Conservation (phyloP, 2,329 filamentous ascomycete genomes). For the Hypoxylon sp. region DNA sequence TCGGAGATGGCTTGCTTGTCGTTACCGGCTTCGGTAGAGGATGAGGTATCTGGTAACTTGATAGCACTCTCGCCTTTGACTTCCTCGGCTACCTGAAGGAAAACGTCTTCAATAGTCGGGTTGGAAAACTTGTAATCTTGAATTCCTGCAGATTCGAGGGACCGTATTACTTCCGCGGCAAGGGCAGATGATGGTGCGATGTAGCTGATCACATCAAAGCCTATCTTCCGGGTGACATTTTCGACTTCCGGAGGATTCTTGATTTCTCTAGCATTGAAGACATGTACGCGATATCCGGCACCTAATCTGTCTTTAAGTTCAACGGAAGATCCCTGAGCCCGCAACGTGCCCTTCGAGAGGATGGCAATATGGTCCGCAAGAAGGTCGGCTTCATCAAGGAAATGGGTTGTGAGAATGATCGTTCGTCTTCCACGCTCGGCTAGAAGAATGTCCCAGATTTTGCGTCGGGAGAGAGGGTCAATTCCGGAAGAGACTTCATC, state of each 20-base stretch:
- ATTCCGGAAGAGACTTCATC: conserved; percentile 92
- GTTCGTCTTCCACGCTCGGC: conserved; percentile 85
- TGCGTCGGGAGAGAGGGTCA: conserved; percentile 86
- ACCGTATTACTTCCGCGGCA: conserved; percentile 77
- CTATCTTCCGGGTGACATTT: conserved; percentile 68
- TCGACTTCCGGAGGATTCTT: conserved; percentile 64
- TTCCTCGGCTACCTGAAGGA: conserved; percentile 87
- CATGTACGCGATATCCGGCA: conserved; percentile 85
- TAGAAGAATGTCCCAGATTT: conserved; percentile 94
- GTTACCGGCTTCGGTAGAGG: conserved; percentile 26
- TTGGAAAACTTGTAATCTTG: conserved; percentile 87
- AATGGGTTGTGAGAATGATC: conserved; percentile 91
- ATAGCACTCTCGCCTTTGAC: conserved; percentile 66
- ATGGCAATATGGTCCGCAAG: conserved; percentile 91
- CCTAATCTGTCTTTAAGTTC: conserved; percentile 86
- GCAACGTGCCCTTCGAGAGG: conserved; percentile 84
- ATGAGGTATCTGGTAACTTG: conserved; percentile 15
- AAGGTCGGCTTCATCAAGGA: conserved; percentile 92
- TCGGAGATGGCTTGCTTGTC: conserved; percentile 48
- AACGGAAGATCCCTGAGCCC: conserved; percentile 86
- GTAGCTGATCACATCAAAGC: conserved; percentile 81
- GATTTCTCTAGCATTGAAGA: conserved; percentile 70
- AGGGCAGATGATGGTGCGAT: conserved; percentile 76
- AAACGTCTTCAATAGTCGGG: conserved; percentile 93
- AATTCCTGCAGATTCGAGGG: conserved; percentile 75